Evolutionary conservation across 306 rosid genomes (phyloP).

Genomic region (Medicago lupulina): DNA sequence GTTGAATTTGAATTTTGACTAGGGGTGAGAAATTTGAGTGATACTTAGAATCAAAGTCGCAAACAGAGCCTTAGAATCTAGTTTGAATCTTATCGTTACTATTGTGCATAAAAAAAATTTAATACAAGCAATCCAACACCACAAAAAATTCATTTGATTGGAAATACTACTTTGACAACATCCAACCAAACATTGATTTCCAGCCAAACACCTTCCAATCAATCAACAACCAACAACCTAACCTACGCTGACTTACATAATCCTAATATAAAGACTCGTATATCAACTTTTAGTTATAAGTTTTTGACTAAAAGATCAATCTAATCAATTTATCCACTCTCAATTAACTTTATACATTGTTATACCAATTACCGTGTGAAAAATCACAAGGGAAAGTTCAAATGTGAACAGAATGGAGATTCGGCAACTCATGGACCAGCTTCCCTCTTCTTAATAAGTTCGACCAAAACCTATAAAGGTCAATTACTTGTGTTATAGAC

Average conservation of each 20-base stretch:
- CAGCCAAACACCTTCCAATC: too few species aligned
- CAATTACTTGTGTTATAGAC: background rate
- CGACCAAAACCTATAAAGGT: background rate
- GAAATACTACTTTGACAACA: too few species aligned
- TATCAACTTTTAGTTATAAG: background rate
- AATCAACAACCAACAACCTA: too few species aligned
- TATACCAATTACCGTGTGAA: too few species aligned
- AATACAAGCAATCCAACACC: background rate
- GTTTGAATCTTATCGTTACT: background rate
- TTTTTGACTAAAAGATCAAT: background rate
- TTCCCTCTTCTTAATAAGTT: background rate
- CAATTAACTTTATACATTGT: background rate
- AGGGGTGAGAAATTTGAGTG: background rate
- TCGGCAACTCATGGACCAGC: background rate
- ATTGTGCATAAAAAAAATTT: background rate
- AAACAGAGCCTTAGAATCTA: too few species aligned
- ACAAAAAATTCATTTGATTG: background rate
- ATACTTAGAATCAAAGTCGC: background rate
- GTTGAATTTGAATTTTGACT: background rate
- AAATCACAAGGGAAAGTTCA: too few species aligned
- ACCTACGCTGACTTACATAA: too few species aligned
- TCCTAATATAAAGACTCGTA: background rate
- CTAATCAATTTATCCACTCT: too few species aligned
- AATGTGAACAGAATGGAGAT: background rate
- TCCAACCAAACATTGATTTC: too few species aligned